phyloP scores from a whole-genome alignment of 306 rosid species.

The Canavalia ensiformis region DNA sequence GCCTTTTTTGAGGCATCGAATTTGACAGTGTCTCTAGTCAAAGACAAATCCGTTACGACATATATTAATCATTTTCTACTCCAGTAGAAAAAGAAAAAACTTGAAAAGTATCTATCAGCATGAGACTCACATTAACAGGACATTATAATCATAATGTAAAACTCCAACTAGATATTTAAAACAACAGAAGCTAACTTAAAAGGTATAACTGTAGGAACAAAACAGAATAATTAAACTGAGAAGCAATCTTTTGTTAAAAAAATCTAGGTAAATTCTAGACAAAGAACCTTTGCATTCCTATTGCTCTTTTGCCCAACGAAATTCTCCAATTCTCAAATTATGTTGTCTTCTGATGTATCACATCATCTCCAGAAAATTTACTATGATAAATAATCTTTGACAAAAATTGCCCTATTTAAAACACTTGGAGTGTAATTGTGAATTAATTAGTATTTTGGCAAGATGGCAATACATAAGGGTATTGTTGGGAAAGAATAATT shows the following conservation, averaged over 20 bases:
- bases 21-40: too few relatives aligned
- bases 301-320: neutral
- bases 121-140: neutral
- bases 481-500: neutral
- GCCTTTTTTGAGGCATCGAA: neutral
- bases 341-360: neutral
- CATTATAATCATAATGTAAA: neutral
- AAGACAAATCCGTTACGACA: neutral
- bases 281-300: constrained; percentile 1
- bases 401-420: neutral
- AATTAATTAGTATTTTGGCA: neutral
- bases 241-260: neutral
- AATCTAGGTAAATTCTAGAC: neutral
- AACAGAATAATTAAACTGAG: neutral
- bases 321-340: neutral
- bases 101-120: too few relatives aligned
- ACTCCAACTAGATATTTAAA: neutral
- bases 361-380: neutral
- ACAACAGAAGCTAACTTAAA: neutral
- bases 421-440: neutral
- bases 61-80: neutral
- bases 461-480: neutral
- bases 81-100: neutral
- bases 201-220: neutral
- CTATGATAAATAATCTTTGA: neutral